Base-by-base conservation (phyloP, 169 alveolate species). In the Eimeria praecox region DNA sequence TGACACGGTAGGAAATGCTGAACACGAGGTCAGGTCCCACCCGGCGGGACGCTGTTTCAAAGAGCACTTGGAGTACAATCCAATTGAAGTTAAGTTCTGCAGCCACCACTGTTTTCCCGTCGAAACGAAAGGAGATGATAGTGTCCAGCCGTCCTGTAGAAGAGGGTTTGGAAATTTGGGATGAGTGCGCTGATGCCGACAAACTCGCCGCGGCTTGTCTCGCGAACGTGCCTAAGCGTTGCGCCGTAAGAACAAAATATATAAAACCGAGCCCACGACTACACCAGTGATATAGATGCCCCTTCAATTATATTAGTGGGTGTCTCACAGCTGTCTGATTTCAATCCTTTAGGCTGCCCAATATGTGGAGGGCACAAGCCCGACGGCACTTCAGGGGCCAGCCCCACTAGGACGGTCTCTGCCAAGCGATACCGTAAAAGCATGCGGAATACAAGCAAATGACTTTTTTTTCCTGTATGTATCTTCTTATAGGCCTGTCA, bases 151-250 rank as follows among this genome's bases (percentile, higher is more conserved):
- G 80, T 5, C 12, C 49, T 33, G 49, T 46, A 38, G 54, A 73
- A 73, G 18, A 5, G 22, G 14, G 54, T 38, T 38, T 73, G 83
- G 49, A 73, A 27, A 40, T 24, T 4, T 64, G 44, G 75, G n/a
- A 59, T 22, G 77, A 35, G 27, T 16, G 91, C 56, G 77, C 69
- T 83, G 69, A 52, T 33, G 91, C 91, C 77, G 91, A 83, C 91
- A 35, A 33, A 24, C 73, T 38, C 77, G 46, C 52, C n/a, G 77
- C 54, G 54, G 75, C 54, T 83, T 54, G 91, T 83, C 91, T 83
- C 44, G 91, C 91, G 77, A 83, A 54, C 91, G 46, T 1, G 91
- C 44, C 75, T 18, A 33, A 14, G 88, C 66, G 88, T 16, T 38
- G 83, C 30, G 30, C 49, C 16, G 52, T 20, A 3, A 38, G 33